Conservation (phyloP, 345 rosid genomes). For the Brassica cretica region DNA sequence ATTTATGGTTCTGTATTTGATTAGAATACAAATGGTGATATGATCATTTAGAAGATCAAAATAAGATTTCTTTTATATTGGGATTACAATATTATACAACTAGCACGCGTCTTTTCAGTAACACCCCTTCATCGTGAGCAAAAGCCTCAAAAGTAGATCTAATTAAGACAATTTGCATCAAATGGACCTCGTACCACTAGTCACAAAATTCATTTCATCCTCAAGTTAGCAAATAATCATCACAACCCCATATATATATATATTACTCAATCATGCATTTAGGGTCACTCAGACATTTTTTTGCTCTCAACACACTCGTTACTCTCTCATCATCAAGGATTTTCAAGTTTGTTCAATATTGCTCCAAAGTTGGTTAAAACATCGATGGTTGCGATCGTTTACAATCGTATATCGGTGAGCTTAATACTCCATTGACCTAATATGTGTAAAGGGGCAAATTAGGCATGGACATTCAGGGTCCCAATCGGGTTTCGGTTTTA, state of each 20-base stretch:
- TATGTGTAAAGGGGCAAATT: slow-evolving; percentile 12
- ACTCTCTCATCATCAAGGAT: slow-evolving; percentile 10
- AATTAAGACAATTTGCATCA: slow-evolving; percentile 27
- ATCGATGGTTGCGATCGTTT: slow-evolving; percentile 8
- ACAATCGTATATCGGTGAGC: slow-evolving; percentile 25
- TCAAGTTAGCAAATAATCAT: slow-evolving; percentile 15
- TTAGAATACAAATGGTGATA: neutral
- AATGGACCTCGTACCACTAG: slow-evolving; percentile 20
- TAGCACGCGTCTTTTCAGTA: slow-evolving; percentile 19
- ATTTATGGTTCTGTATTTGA: slow-evolving; percentile 1
- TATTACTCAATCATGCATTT: slow-evolving; percentile 17
- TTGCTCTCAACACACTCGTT: neutral
- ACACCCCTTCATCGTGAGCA: slow-evolving; percentile 27
- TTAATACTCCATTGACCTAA: slow-evolving; percentile 18
- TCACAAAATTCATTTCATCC: neutral
- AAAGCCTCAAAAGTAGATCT: slow-evolving; percentile 7
- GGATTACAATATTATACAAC: slow-evolving; percentile 11
- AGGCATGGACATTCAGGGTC: no score
- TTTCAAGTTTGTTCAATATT: slow-evolving; percentile 9
- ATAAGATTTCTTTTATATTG: neutral
- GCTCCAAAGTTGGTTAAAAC: slow-evolving; percentile 6
- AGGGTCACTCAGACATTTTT: neutral
- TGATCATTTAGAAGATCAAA: neutral
- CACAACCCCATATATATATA: slow-evolving; percentile 19
- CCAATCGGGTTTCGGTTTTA: no score